Evolutionary conservation across 2,329 filamentous ascomycete species (phyloP).

Genomic region (Talaromyces pinophilus): DNA sequence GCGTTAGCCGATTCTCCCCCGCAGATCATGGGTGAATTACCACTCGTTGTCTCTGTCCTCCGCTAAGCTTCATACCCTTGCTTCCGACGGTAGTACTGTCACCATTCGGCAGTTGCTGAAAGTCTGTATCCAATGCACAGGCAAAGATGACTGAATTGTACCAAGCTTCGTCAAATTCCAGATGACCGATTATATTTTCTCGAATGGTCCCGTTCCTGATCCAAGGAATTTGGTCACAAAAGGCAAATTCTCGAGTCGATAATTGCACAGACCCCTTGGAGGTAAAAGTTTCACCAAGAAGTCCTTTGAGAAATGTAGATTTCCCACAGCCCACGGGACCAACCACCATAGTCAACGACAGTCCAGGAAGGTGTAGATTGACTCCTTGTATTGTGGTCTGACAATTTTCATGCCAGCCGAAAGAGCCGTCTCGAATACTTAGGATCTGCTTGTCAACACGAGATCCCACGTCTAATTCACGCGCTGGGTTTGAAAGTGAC

Average conservation of each 20-base stretch:
- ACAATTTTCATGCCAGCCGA: neutral
- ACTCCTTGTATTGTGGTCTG: conserved; percentile 4
- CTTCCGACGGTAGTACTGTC: conserved; percentile 43
- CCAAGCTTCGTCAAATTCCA: neutral
- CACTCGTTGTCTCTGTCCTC: conserved; percentile 56
- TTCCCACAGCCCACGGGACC: conserved; percentile 11
- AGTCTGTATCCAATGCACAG: neutral
- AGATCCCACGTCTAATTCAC: neutral
- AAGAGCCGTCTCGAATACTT: conserved; percentile 11
- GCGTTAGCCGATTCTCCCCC: conserved; percentile 19
- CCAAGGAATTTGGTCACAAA: neutral
- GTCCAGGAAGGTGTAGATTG: neutral
- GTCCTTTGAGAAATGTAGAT: neutral
- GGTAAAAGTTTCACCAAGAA: neutral
- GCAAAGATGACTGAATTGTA: neutral
- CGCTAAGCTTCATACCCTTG: conserved; percentile 54
- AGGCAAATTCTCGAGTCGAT: neutral
- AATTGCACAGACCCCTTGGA: neutral
- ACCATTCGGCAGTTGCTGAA: neutral
- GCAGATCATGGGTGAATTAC: conserved; percentile 26
- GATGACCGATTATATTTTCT: neutral
- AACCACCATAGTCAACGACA: neutral
- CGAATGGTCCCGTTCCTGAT: neutral
- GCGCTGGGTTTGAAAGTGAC: neutral
- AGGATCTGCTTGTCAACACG: neutral